These are phyloP conservation scores for Didymella lethalis DNA, from an alignment of 2,329 filamentous ascomycete genomes.

Conservation along the genomic window DNA sequence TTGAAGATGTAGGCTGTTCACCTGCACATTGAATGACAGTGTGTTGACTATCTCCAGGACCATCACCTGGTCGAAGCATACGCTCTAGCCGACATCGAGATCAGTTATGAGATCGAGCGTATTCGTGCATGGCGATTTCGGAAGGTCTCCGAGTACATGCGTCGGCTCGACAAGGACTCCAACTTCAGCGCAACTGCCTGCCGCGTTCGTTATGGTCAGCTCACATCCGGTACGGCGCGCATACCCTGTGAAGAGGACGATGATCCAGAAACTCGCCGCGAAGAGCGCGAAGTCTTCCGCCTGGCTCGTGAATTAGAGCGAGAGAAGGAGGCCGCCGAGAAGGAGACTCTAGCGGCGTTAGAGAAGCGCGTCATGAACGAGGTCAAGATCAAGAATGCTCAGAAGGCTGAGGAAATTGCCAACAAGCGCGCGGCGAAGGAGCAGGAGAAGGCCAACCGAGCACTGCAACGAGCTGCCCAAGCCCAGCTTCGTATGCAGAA, in stretches of 20 bases:
- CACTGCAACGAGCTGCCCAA: constrained; percentile 33
- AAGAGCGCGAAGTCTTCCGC: constrained; percentile 38
- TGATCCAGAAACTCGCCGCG: constrained; percentile 49
- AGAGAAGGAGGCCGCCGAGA: constrained; percentile 30
- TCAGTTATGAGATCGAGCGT: constrained; percentile 52
- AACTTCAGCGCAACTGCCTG: constrained; percentile 59
- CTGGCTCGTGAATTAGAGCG: constrained; percentile 30
- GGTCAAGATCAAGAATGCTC: constrained; percentile 26
- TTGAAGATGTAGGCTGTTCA: constrained; percentile 54
- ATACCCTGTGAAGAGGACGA: constrained; percentile 56
- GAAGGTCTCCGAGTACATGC: constrained; percentile 55
- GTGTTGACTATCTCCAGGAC: constrained; percentile 47
- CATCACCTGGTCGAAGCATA: constrained; percentile 53
- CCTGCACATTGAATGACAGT: not conserved
- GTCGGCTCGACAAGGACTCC: constrained; percentile 47
- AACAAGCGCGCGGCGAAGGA: constrained; percentile 24
- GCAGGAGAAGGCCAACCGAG: constrained; percentile 31
- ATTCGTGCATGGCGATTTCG: constrained; percentile 56
- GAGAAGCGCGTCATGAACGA: constrained; percentile 33
- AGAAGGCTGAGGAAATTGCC: constrained; percentile 37
- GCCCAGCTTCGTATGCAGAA: constrained; percentile 29
- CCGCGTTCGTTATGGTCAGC: constrained; percentile 52
- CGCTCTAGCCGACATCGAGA: constrained; percentile 53
- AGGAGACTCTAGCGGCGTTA: constrained; percentile 21
- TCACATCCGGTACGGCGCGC: constrained; percentile 55